These are phyloP conservation scores for Calonectria montana DNA, from an alignment of 2,329 filamentous ascomycete species.

Conservation along the genomic window DNA sequence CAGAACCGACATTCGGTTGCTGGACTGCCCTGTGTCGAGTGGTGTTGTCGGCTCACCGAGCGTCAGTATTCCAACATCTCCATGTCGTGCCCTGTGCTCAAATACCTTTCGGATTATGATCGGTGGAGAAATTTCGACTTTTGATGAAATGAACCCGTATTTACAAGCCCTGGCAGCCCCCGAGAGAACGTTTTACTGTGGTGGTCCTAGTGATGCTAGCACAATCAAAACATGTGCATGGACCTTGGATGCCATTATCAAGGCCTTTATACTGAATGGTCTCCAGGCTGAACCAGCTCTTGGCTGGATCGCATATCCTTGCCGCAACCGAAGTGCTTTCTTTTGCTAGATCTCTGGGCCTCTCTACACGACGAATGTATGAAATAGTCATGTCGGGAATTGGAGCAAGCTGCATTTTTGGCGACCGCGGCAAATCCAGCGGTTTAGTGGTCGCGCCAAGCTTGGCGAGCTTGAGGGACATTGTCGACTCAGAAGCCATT, in stretches of 20 bases:
- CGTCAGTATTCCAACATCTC: not conserved
- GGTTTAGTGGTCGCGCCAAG: not conserved
- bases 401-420: not conserved
- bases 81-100: not conserved
- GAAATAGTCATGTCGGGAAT: not conserved
- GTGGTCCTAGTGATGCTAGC: not conserved
- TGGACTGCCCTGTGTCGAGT: not conserved
- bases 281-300: not conserved
- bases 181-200: not conserved
- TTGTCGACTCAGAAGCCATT: not conserved
- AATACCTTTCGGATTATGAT: not conserved
- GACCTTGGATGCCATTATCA: not conserved
- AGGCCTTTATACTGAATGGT: not conserved
- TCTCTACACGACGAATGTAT: not conserved
- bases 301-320: not conserved
- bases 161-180: not conserved
- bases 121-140: not conserved
- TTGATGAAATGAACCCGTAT: not conserved
- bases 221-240: not conserved
- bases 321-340: not conserved
- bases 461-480: not conserved
- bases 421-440: not conserved
- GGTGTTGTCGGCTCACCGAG: not conserved
- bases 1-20: not conserved
- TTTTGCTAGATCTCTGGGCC: not conserved